phyloP scores from a whole-genome alignment of 1,284 basidiomycete species.

The Earliella scabrosa region DNA sequence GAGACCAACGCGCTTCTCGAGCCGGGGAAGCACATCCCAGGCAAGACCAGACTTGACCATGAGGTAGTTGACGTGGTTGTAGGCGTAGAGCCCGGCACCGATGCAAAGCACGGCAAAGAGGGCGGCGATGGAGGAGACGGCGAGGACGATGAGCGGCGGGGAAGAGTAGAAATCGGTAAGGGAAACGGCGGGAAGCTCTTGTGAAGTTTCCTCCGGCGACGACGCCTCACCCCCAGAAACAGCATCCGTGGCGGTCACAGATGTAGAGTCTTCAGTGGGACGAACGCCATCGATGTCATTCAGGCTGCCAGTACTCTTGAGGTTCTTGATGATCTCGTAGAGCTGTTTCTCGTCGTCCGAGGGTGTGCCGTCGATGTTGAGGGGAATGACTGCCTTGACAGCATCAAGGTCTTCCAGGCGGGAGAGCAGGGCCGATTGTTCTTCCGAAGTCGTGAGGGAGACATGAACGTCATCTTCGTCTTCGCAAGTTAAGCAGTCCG shows the following conservation, averaged over 20 bases:
- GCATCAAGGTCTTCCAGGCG: conserved; percentile 35
- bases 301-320: conserved; percentile 23
- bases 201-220: conserved; percentile 1
- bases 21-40: conserved; percentile 40
- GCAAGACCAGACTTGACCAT: conserved; percentile 36
- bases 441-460: conserved; percentile 37
- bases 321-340: conserved; percentile 34
- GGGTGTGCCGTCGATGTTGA: conserved; percentile 30
- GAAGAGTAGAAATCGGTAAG: conserved; percentile 17
- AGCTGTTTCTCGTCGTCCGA: conserved; percentile 40
- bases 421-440: conserved; percentile 37
- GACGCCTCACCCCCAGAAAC: conserved; percentile 5
- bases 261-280: conserved; percentile 1
- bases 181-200: conserved; percentile 8
- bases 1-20: conserved; percentile 32
- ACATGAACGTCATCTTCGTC: conserved; percentile 33
- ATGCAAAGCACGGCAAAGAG: conserved; percentile 42
- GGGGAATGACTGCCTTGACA: conserved; percentile 39
- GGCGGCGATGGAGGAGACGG: conserved; percentile 41
- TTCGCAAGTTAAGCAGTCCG: conserved; percentile 26
- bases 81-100: conserved; percentile 38
- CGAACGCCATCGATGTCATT: conserved; percentile 36
- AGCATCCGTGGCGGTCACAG: conserved; percentile 14
- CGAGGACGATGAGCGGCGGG: conserved; percentile 36
- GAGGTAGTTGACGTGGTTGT: conserved; percentile 35